phyloP scores from a whole-genome alignment of 2,329 filamentous ascomycete genomes.

The Metarhizium sp. region DNA sequence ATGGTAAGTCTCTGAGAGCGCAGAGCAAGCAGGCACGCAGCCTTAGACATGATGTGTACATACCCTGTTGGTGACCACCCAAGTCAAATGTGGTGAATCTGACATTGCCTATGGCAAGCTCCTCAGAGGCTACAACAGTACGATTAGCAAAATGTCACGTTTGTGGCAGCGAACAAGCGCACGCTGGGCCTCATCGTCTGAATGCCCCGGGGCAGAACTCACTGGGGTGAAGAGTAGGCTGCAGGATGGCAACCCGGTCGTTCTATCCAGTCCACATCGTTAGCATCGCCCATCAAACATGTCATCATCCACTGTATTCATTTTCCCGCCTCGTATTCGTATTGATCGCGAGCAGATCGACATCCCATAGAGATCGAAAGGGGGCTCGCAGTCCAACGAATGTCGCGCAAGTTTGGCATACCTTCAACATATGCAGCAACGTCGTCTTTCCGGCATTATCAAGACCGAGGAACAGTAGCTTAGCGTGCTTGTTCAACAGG shows the following conservation, averaged over 20 bases:
- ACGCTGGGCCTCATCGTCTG: neutral
- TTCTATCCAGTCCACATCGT: slow-evolving; percentile 45
- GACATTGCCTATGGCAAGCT: slow-evolving; percentile 85
- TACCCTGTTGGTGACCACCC: slow-evolving; percentile 87
- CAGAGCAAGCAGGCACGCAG: slow-evolving; percentile 48
- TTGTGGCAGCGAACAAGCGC: neutral
- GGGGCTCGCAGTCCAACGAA: neutral
- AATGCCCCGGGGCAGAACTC: slow-evolving; percentile 28
- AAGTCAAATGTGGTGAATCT: slow-evolving; percentile 93
- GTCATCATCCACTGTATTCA: neutral
- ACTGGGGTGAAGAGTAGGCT: slow-evolving; percentile 89
- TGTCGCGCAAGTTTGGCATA: slow-evolving; percentile 29
- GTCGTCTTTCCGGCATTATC: slow-evolving; percentile 95
- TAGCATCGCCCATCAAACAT: slow-evolving; percentile 11
- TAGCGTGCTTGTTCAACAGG: slow-evolving; percentile 90
- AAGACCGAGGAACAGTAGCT: slow-evolving; percentile 85
- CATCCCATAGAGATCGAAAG: neutral
- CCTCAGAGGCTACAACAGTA: slow-evolving; percentile 61
- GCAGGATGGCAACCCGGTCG: slow-evolving; percentile 83
- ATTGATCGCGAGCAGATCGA: neutral
- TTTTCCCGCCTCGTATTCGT: neutral
- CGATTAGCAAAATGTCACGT: slow-evolving; percentile 5
- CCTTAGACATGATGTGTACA: slow-evolving; percentile 9
- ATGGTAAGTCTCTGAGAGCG: slow-evolving; percentile 87
- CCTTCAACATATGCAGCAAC: slow-evolving; percentile 91